Evolutionary conservation across 2,329 filamentous ascomycete genomes (phyloP).

Genomic region (Phaeosphaeriaceae sp.): DNA sequence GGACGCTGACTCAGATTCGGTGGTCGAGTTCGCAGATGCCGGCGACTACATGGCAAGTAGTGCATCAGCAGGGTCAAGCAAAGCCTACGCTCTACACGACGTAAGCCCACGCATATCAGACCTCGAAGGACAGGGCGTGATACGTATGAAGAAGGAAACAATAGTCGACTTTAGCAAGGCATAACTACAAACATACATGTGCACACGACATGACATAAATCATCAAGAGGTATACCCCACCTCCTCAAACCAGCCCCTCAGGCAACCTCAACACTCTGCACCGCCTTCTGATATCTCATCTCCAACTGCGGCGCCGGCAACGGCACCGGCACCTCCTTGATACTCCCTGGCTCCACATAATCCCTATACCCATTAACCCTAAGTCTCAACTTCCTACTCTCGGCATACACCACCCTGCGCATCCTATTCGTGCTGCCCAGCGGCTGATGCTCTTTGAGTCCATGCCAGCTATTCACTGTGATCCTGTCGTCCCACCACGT

Average conservation of each 20-base stretch:
- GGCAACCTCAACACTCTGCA: constrained; percentile 21
- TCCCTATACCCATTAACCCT: constrained; percentile 51
- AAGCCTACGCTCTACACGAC: constrained; percentile 1
- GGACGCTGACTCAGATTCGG: constrained; percentile 14
- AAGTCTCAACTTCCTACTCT: constrained; percentile 50
- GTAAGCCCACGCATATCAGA: not conserved
- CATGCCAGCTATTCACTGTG: constrained; percentile 52
- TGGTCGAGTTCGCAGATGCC: constrained; percentile 20
- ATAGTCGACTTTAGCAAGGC: not conserved
- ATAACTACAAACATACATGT: not conserved
- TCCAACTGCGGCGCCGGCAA: constrained; percentile 24
- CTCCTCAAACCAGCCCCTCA: not conserved
- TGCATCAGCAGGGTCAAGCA: not conserved
- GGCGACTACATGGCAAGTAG: constrained; percentile 7
- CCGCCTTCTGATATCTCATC: constrained; percentile 25
- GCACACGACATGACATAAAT: not conserved
- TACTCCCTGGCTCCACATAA: constrained; percentile 48
- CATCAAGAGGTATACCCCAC: no score
- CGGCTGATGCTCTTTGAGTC: constrained; percentile 49
- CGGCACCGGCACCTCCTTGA: constrained; percentile 47
- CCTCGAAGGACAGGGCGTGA: not conserved
- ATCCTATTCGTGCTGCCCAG: constrained; percentile 52
- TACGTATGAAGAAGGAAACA: not conserved
- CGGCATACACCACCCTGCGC: constrained; percentile 52
- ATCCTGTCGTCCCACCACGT: constrained; percentile 53